A percentile compares a stretch with the other conserved stretches of the same genome.
These are phyloP conservation scores for Chlorella sp. DNA, from an alignment of 139 green algal species.

Conservation along the genomic window DNA sequence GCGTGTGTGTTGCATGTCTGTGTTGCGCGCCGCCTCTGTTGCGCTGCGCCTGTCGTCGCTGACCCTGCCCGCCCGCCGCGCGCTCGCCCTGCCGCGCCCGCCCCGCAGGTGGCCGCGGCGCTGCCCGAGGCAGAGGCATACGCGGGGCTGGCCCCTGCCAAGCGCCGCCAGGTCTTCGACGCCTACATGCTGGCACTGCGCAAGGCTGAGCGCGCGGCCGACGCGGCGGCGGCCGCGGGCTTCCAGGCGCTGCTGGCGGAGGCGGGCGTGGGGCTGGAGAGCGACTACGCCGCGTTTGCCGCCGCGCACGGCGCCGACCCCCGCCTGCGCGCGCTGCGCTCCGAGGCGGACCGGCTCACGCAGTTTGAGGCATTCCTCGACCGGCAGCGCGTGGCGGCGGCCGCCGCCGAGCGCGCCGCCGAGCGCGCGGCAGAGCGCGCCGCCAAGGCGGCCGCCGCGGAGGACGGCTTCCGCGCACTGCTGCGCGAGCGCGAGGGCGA, in stretches of 20 bases:
- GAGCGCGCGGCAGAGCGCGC: neutral
- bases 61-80: no score
- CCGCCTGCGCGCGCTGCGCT: conserved; percentile 4
- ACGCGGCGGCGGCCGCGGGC: neutral
- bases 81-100: no score
- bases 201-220: conserved; percentile 26
- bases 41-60: no score
- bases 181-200: conserved; percentile 41
- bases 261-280: neutral
- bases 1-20: no score
- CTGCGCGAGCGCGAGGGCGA: conserved; percentile 25
- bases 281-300: conserved; percentile 7
- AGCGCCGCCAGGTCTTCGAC: conserved; percentile 43
- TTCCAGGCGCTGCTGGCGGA: conserved; percentile 37
- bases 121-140: conserved; percentile 14
- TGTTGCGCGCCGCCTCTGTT: no score
- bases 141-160: conserved; percentile 14
- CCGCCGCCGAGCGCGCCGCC: neutral
- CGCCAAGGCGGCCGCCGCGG: conserved; percentile 4
- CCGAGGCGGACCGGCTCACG: conserved; percentile 5
- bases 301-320: conserved; percentile 15
- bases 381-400: conserved; percentile 3
- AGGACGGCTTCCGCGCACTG: conserved; percentile 37
- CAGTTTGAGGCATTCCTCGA: conserved; percentile 27
- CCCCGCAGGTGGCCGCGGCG: neutral